phyloP scores from a whole-genome alignment of 2,329 filamentous ascomycete species.

The Dactylella cylindrospora region DNA sequence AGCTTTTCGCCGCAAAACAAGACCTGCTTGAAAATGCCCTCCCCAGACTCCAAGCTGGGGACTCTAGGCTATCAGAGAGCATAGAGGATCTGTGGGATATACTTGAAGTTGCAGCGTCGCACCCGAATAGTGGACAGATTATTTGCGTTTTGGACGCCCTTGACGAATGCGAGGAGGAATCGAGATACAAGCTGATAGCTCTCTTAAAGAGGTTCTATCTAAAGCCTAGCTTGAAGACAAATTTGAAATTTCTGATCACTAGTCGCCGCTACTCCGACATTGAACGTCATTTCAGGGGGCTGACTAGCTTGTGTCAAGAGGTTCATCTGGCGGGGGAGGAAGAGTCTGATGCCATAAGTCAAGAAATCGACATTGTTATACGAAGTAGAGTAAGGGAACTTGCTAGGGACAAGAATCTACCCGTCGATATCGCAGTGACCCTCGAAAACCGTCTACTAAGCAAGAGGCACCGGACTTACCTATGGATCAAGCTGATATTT shows the following conservation, averaged over 20 bases:
- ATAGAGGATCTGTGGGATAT: slow-evolving; percentile 52
- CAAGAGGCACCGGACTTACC: slow-evolving; percentile 51
- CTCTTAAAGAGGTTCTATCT: not conserved
- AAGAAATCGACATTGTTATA: slow-evolving; percentile 53
- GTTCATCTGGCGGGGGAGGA: slow-evolving; percentile 53
- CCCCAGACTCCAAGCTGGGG: too few species aligned
- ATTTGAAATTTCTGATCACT: slow-evolving; percentile 52
- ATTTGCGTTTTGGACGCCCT: slow-evolving; percentile 54
- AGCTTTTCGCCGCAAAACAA: slow-evolving; percentile 21
- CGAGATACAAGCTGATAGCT: slow-evolving; percentile 44
- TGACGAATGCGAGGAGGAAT: slow-evolving; percentile 52
- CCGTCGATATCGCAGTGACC: slow-evolving; percentile 22
- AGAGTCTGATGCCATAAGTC: slow-evolving; percentile 51
- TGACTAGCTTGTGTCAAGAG: slow-evolving; percentile 47
- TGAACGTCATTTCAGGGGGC: slow-evolving; percentile 46
- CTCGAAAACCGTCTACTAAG: slow-evolving; percentile 45
- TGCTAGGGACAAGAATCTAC: slow-evolving; percentile 45
- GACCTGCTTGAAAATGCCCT: slow-evolving; percentile 12
- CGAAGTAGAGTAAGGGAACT: slow-evolving; percentile 48
- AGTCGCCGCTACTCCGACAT: slow-evolving; percentile 52
- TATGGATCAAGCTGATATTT: slow-evolving; percentile 53
- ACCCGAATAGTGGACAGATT: slow-evolving; percentile 49
- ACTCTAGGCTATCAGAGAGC: too few species aligned
- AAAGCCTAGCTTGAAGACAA: not conserved
- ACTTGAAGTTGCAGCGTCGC: slow-evolving; percentile 48